These are phyloP conservation scores for Ophiocordyceps unilateralis DNA, from an alignment of 2,329 filamentous ascomycete species.

Conservation along the genomic window DNA sequence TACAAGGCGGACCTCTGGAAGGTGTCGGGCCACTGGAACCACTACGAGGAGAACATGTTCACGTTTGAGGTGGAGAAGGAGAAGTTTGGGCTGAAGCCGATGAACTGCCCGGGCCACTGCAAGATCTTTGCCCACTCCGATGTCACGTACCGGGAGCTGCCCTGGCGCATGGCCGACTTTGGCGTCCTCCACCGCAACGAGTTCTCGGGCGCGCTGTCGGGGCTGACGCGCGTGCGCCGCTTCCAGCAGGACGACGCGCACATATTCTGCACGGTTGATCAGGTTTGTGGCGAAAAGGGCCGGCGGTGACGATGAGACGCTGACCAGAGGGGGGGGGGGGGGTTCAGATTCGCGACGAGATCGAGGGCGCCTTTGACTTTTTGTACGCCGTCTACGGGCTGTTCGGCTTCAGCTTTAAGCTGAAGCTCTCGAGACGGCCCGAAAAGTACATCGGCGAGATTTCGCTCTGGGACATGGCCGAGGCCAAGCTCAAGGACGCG, in stretches of 20 bases:
- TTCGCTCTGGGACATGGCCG: conserved; percentile 40
- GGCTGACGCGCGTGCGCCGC: conserved; percentile 65
- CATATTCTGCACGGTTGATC: conserved; percentile 55
- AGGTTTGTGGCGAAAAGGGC: neutral
- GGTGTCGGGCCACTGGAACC: conserved; percentile 71
- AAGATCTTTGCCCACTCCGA: conserved; percentile 60
- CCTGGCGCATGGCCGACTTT: conserved; percentile 74
- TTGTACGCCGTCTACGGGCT: conserved; percentile 55
- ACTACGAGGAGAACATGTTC: conserved; percentile 89
- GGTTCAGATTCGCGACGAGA: conserved; percentile 57
- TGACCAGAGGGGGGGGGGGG: too few species aligned
- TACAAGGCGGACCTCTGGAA: conserved; percentile 83
- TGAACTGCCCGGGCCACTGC: conserved; percentile 87
- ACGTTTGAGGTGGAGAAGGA: conserved; percentile 50
- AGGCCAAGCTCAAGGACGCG: conserved; percentile 21
- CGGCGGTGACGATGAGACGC: neutral
- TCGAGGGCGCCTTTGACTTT: conserved; percentile 56
- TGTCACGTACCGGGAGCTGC: conserved; percentile 64
- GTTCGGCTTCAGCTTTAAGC: conserved; percentile 49
- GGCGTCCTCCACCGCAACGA: conserved; percentile 78
- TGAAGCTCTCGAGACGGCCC: conserved; percentile 66
- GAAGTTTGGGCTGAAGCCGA: conserved; percentile 74
- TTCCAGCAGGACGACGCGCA: conserved; percentile 89
- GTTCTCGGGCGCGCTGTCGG: conserved; percentile 62
- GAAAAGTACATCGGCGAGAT: conserved; percentile 59